Evolutionary conservation across 1,139 yeast species (phyloP), one percentile per base, ranked within the genome.

Genomic region (Yamadazyma friedrichii): DNA sequence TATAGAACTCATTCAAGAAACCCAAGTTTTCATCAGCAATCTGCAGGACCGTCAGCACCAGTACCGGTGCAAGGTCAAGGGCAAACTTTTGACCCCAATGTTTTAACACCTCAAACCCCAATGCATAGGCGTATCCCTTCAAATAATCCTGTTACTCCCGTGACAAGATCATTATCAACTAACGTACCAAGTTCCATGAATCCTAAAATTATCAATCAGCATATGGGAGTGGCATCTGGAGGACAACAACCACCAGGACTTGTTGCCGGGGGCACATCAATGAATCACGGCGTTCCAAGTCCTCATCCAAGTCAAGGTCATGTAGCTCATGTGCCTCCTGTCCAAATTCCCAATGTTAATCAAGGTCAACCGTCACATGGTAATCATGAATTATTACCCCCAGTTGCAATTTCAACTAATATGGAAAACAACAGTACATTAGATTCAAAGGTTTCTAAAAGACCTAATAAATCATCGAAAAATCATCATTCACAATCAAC

Each of bases 381-480:
- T 8, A 35, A 39, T 31, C 41, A 43, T 26, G 55, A 56, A 39
- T 51, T 55, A 41, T 53, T 56, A 39, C 58, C 63, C 16, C 65
- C 67, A 11, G 56, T 58, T 10, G 47, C 57, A 11, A 53, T 64
- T 9, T 37, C 47, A 9, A 36, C 49, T 12, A 50, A 46, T 33
- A 48, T 59, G 17, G 49, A 53, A 42, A 50, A 47, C 31, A 44
- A 39, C 3, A 46, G 50, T 31, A 39, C 49, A 8, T 8, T 42
- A 16, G 42, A 42, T 24, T 44, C 53, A 3, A 48, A 42, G 16
- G 34, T 41, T 3, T 42, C 46, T 16, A 36, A 39, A 15, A 38
- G 38, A 15, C 42, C 41, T 12, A 38, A 39, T 2, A n/a, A 37
- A 12, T 40, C 39, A 24, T 39, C 35, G 33, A 47, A 33, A 20